Percentiles rank a stretch among this genome's conserved stretches.
Conservation (phyloP, 2,329 filamentous ascomycete genomes). For the Daldinia sp. region DNA sequence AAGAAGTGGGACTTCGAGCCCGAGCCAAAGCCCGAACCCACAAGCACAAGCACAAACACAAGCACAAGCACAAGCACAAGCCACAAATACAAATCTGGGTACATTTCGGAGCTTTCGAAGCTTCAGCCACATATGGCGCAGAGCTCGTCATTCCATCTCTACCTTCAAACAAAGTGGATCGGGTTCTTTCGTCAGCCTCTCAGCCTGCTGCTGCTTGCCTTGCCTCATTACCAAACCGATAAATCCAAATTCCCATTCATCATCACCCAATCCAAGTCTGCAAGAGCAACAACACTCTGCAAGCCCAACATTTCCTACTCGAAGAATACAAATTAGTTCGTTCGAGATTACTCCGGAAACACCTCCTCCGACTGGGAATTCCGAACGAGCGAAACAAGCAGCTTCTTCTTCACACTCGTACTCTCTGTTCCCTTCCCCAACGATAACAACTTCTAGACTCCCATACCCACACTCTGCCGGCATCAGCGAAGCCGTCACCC, state of each 20-base stretch:
- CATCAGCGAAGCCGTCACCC: conserved; percentile 9
- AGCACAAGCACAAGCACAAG: too few relatives aligned
- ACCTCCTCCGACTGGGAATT: conserved; percentile 13
- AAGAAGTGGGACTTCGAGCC: background rate
- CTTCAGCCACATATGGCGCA: conserved; percentile 37
- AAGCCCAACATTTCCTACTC: conserved; percentile 6
- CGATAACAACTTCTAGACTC: conserved; percentile 1
- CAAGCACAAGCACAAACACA: too few relatives aligned
- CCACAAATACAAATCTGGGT: conserved; percentile 16
- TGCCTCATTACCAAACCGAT: conserved; percentile 32
- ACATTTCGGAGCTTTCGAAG: conserved; percentile 2
- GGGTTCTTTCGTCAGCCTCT: conserved; percentile 50
- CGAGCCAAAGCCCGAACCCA: too few relatives aligned
- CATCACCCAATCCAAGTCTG: background rate
- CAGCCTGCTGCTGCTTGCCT: conserved; percentile 47
- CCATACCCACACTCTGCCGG: background rate
- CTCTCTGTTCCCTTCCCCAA: background rate
- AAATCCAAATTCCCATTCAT: conserved; percentile 7
- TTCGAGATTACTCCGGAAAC: conserved; percentile 5
- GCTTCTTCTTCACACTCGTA: conserved; percentile 6
- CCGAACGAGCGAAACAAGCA: conserved; percentile 16
- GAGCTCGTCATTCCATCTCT: conserved; percentile 19
- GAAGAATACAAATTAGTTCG: conserved; percentile 1
- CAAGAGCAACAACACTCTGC: conserved; percentile 2
- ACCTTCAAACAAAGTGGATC: conserved; percentile 29